Percentiles rank a stretch among this genome's conserved stretches.
These are phyloP conservation scores for Penicillium paradoxum DNA, from an alignment of 495 filamentous ascomycete species.

Conservation along the genomic window DNA sequence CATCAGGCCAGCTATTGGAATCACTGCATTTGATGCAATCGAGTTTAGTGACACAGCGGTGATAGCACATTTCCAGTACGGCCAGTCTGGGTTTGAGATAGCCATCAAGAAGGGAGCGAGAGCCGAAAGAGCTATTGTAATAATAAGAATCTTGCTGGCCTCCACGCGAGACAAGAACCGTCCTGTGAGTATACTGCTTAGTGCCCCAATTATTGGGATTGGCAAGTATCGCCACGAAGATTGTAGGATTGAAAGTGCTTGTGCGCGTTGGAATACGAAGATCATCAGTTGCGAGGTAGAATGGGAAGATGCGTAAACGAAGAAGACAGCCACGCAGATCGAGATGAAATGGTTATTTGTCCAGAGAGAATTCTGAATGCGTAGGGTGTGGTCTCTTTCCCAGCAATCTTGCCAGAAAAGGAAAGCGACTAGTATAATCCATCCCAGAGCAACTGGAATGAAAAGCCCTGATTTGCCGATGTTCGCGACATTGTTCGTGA, in stretches of 20 bases:
- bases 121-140: conserved; percentile 10
- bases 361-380: conserved; percentile 49
- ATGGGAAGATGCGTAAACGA: conserved; percentile 48
- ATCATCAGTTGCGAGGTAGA: conserved; percentile 43
- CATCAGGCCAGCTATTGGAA: conserved; percentile 49
- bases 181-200: conserved; percentile 17
- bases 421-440: conserved; percentile 42
- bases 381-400: conserved; percentile 38
- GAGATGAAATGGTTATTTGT: conserved; percentile 41
- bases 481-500: conserved; percentile 28
- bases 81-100: conserved; percentile 8
- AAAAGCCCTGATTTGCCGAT: conserved; percentile 31
- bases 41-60: conserved; percentile 24
- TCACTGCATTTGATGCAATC: conserved; percentile 45
- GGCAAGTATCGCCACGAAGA: conserved; percentile 34
- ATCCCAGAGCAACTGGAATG: conserved; percentile 31
- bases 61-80: conserved; percentile 26
- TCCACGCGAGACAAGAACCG: conserved; percentile 17
- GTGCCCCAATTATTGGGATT: conserved; percentile 18
- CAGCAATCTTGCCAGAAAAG: conserved; percentile 42
- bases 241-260: conserved; percentile 35
- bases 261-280: conserved; percentile 51
- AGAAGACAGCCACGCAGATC: conserved; percentile 49
- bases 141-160: conserved; percentile 17
- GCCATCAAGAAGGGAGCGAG: conserved; percentile 31